Evolutionary conservation across 208 protist genomes (phyloP).

Genomic region (Leishmania tarentolae): DNA sequence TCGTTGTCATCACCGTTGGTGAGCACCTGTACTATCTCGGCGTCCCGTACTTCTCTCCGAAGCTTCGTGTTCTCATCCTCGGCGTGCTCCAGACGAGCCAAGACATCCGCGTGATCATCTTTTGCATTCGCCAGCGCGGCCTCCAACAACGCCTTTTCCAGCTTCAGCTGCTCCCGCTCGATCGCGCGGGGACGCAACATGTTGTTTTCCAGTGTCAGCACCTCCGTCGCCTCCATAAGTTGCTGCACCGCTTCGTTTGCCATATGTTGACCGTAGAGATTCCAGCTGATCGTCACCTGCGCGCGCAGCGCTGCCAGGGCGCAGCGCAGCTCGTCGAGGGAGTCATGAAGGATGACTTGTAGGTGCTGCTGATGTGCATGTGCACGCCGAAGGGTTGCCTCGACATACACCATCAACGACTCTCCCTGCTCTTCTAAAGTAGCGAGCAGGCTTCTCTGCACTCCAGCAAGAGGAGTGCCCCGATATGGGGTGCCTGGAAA

Average conservation of each 20-base stretch:
- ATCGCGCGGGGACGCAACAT: constrained; percentile 46
- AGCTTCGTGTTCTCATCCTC: constrained; percentile 38
- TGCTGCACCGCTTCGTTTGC: constrained; percentile 17
- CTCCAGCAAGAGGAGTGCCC: constrained; percentile 6
- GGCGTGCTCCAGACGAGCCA: constrained; percentile 15
- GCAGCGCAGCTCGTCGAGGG: constrained; percentile 54
- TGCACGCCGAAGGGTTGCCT: constrained; percentile 35
- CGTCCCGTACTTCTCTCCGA: constrained; percentile 40
- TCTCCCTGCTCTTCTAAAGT: constrained; percentile 54
- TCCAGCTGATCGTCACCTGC: constrained; percentile 66
- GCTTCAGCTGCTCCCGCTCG: constrained; percentile 39
- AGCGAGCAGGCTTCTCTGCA: constrained; percentile 40
- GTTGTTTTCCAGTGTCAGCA: constrained; percentile 38
- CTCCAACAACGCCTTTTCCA: constrained; percentile 34
- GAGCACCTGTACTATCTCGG: constrained; percentile 34
- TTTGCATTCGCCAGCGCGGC: constrained; percentile 19
- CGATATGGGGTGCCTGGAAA: constrained; percentile 1
- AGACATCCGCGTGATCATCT: constrained; percentile 14
- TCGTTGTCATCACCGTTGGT: constrained; percentile 5
- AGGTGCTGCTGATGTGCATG: constrained; percentile 5
- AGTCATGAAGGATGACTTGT: constrained; percentile 77
- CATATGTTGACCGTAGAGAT: constrained; percentile 50
- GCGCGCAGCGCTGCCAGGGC: constrained; percentile 56
- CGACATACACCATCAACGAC: constrained; percentile 33
- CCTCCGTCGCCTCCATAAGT: constrained; percentile 24